Evolutionary conservation across 495 filamentous ascomycete genomes (phyloP).

Genomic region (Hypoxylon rickii): DNA sequence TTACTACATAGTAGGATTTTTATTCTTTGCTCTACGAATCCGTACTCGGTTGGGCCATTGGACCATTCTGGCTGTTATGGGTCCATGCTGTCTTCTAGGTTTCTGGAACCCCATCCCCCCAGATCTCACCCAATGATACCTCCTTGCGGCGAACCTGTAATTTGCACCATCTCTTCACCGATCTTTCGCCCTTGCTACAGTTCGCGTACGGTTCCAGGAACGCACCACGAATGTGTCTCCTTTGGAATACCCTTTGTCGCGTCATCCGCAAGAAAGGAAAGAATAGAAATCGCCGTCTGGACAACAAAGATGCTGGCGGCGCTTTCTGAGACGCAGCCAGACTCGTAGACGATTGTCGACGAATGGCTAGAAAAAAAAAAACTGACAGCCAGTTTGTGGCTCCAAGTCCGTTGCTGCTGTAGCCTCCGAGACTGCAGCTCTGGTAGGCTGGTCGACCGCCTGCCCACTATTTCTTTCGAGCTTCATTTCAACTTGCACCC

Average conservation of each 20-base stretch:
- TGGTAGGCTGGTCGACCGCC: slow-evolving; percentile 24
- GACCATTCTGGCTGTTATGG: no score
- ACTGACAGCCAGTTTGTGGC: neutral
- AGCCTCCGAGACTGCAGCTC: slow-evolving; percentile 20
- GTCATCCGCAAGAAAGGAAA: slow-evolving; percentile 8
- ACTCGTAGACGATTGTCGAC: slow-evolving; percentile 12
- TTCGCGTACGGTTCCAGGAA: neutral
- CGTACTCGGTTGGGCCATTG: slow-evolving; percentile 26
- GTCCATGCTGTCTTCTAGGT: slow-evolving; percentile 12
- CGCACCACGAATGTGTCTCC: no score
- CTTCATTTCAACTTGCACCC: slow-evolving; percentile 37
- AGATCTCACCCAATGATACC: slow-evolving; percentile 31
- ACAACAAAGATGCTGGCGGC: slow-evolving; percentile 13
- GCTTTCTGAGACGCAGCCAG: slow-evolving; percentile 31
- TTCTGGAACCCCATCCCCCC: slow-evolving; percentile 27
- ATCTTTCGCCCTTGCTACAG: slow-evolving; percentile 29
- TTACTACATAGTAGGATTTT: no score
- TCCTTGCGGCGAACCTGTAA: slow-evolving; percentile 25
- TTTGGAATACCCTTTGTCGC: no score
- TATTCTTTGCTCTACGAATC: no score
- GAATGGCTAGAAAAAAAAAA: slow-evolving; percentile 17
- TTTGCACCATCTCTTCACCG: slow-evolving; percentile 36
- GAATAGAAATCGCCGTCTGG: slow-evolving; percentile 24
- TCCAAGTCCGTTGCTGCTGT: slow-evolving; percentile 16
- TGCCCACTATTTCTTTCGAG: slow-evolving; percentile 24